These are phyloP conservation scores for Hibiscus tridactylites DNA, from an alignment of 345 rosid genomes.

Conservation along the genomic window DNA sequence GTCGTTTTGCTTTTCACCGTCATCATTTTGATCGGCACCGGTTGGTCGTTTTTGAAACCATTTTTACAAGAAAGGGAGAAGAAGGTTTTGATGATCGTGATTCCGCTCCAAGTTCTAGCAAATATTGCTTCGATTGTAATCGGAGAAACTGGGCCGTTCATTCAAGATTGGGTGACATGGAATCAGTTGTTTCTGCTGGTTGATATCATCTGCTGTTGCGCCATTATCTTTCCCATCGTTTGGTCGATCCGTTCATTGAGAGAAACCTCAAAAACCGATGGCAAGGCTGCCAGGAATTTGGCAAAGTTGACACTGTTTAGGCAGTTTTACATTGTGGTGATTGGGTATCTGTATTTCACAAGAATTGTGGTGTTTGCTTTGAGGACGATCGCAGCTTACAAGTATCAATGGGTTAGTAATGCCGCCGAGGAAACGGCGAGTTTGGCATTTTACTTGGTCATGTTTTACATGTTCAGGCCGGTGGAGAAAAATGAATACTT, in stretches of 20 bases:
- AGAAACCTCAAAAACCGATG: constrained; percentile 88
- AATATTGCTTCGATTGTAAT: constrained; percentile 82
- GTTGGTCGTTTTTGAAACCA: constrained; percentile 95
- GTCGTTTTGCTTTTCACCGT: constrained; percentile 85
- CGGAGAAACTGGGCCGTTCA: constrained; percentile 90
- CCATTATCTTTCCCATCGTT: constrained; percentile 88
- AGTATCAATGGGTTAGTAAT: constrained; percentile 92
- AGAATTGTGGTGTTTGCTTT: constrained; percentile 86
- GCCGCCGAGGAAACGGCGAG: constrained; percentile 86
- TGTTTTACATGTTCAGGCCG: constrained; percentile 94
- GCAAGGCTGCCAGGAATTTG: constrained; percentile 84
- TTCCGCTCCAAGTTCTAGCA: constrained; percentile 92
- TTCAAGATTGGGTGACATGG: constrained; percentile 91
- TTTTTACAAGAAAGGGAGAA: constrained; percentile 94
- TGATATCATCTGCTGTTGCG: constrained; percentile 90
- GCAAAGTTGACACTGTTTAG: constrained; percentile 78
- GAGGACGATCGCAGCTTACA: constrained; percentile 77
- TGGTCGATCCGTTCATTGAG: constrained; percentile 92
- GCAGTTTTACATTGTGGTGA: constrained; percentile 84
- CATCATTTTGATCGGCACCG: constrained; percentile 90
- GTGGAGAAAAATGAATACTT: constrained; percentile 86
- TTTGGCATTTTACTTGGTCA: constrained; percentile 58
- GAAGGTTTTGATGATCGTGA: constrained; percentile 91
- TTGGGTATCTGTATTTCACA: constrained; percentile 83
- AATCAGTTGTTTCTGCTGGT: constrained; percentile 82